These are phyloP conservation scores for Leccinum uliginosum DNA, from an alignment of 768 basidiomycete genomes.

Conservation along the genomic window DNA sequence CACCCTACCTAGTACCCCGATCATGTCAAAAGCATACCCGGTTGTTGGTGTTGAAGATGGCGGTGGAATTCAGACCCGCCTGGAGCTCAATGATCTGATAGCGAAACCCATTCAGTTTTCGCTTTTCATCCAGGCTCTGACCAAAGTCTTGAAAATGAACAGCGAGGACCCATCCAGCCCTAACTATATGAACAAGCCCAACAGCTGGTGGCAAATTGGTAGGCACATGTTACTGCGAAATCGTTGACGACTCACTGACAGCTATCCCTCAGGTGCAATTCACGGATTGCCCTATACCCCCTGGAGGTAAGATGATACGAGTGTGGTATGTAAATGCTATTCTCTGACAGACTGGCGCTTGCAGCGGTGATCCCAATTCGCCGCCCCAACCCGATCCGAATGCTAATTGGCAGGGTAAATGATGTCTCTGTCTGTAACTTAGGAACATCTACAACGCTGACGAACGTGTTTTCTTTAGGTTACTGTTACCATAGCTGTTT, in stretches of 20 bases:
- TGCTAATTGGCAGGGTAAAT: slow-evolving; percentile 10
- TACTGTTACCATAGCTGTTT: slow-evolving; percentile 20
- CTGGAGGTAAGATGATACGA: slow-evolving; percentile 7
- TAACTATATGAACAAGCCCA: slow-evolving; percentile 12
- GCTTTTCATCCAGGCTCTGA: slow-evolving; percentile 17
- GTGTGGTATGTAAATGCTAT: no score
- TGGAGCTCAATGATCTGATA: slow-evolving; percentile 16
- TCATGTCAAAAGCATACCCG: slow-evolving; percentile 13
- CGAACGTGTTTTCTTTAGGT: slow-evolving; percentile 2
- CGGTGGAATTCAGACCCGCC: slow-evolving; percentile 10
- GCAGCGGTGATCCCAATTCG: slow-evolving; percentile 17
- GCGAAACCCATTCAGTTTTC: slow-evolving; percentile 14
- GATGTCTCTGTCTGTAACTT: not conserved
- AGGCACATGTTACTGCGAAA: not conserved
- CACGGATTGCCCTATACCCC: slow-evolving; percentile 17
- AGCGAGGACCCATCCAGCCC: not conserved
- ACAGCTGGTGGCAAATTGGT: slow-evolving; percentile 23
- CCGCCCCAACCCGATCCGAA: slow-evolving; percentile 5
- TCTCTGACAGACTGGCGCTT: not conserved
- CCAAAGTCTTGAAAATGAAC: slow-evolving; percentile 3
- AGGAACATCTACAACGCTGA: not conserved
- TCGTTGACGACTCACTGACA: not conserved
- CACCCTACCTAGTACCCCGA: not conserved
- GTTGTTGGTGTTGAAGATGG: slow-evolving; percentile 3
- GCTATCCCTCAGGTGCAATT: slow-evolving; percentile 5